Evolutionary conservation across 257 asterid genomes (phyloP), one percentile per base, ranked within the genome.

Genomic region (Gentiana straminea): DNA sequence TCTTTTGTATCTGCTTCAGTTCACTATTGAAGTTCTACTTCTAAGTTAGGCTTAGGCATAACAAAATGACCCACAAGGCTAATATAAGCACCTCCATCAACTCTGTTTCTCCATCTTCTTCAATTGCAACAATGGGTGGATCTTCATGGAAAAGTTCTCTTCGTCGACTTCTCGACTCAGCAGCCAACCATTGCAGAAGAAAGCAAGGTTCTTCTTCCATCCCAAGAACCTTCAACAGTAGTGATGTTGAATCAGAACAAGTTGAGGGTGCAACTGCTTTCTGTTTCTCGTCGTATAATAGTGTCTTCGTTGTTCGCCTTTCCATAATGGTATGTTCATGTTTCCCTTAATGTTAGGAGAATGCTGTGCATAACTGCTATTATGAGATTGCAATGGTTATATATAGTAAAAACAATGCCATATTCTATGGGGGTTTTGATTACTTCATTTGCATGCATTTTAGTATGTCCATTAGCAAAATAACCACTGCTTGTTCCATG

Each of bases 221-320:
- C 75, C 70, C 64, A 52, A 73, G 68, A 58, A 62, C 75, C 35
- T 71, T 64, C 59, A 61, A 72, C 34, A 74, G 75, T 45, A 5
- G 46, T 7, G 92, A 84, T 49, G 77, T 81, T 4, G 95, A 88
- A 70, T 82, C 80, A 35, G 89, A 83, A 34, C 89, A 77, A 55
- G 68, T 66, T 69, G 86, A 80, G 51, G 83, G 74, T 46, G 81
- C 80, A 55, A 78, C 60, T 46, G 62, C 85, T 51, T 64, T 79
- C 44, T 86, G 95, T 66, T 72, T 83, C 34, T 67, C 97, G 3
- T 79, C 95, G 2, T 86, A 79, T 43, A 84, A 86, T 55, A 86
- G 92, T 38, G 97, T 89, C 44, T 89, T 89, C 48, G 87, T 73
- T 6, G 97, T 83, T 69, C 95, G 97, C 48, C 94, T 89, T n/a